Evolutionary conservation across 176 grass and related monocot genomes (phyloP), one percentile per base, ranked within the genome.

Genomic region (Juncus effusus): DNA sequence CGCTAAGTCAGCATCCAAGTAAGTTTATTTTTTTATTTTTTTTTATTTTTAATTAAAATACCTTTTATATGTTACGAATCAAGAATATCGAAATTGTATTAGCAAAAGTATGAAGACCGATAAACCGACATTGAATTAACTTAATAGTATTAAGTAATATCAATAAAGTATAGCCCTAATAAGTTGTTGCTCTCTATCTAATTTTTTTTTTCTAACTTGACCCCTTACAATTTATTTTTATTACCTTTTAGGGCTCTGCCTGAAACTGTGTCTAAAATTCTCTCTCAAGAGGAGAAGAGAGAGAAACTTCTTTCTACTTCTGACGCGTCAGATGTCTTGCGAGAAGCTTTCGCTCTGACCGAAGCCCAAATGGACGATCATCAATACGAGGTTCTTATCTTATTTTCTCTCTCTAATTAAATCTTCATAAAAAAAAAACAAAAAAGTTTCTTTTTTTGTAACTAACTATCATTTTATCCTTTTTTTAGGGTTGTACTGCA

Each of bases 401-500:
- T 28, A 57, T 76, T 84, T 57, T 68, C 79, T 56, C 51, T 69
- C 49, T 51, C 56, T 70, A 70, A 4, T 15, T n/a, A 13, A 28
- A 10, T 70, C 36, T 70, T 41, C 56, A 39, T 56, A 13, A 16
- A 57, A 67, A 57, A 15, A 37, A 54, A 37, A 54, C 39, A 49
- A 45, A 66, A 64, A 16, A 57, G 39, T 74, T 54, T 59, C n/a
- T 64, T 4, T 70, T 11, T 13, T 13, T 45, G 40, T 56, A 12
- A 56, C 41, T 14, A 70, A 12, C n/a, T 59, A 60, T 16, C 45
- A 42, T 39, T 67, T 70, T 56, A 70, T 58, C 40, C 28, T 63
- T 19, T 79, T 81, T 70, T 69, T 73, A 96, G 91, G 91, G 91
- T 54, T 96, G 91, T 83, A 96, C 91, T 62, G 91, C 81, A 51